Base-by-base conservation (phyloP, 208 protist genomes). In the Crithidia acanthocephali region DNA sequence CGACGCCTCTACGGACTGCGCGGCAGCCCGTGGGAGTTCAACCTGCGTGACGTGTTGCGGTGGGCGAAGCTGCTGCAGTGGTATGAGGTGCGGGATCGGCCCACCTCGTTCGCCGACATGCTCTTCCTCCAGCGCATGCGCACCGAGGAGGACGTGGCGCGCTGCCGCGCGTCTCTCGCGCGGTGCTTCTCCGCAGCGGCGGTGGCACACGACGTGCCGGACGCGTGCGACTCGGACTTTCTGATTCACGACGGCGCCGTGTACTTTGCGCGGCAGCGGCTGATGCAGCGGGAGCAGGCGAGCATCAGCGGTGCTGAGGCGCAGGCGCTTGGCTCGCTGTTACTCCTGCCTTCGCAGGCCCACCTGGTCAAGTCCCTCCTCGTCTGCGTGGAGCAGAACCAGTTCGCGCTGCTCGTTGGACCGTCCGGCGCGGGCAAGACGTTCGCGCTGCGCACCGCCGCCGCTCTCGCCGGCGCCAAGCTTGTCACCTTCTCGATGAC, bases 11-110 rank as follows among this genome's bases (percentile, higher is more conserved):
- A 98, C 72, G 92, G 88, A 56, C 58, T 81, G 76, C 93, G 76
- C 33, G 99, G 99, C 30, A 95, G 87, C 55, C 98, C 99, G 18
- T 99, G 99, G 98, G 91, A 99, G 85, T 99, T 99, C 82, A 99
- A 99, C 91, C 83, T 99, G 52, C 90, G 99, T 37, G 99, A 99
- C 90, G 86, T 99, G 13, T 92, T 99, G 57, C 92, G 99, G 53
- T 99, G 98, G 98, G 98, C 95, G 53, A 94, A 99, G 32, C 60
- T 99, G 32, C 92, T 94, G 81, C 69, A 87, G 65, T 48, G 68
- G 44, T 95, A 94, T 73, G 60, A 83, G 9, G 63, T 65, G 37
- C 58, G 61, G 25, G 52, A 72, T 44, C 61, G 51, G 28, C 85
- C 88, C 16, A 86, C 76, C 20, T 72, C 77, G 40, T 94, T 91